phyloP scores from a whole-genome alignment of 2,329 filamentous ascomycete species.

The Hortaea sp. region DNA sequence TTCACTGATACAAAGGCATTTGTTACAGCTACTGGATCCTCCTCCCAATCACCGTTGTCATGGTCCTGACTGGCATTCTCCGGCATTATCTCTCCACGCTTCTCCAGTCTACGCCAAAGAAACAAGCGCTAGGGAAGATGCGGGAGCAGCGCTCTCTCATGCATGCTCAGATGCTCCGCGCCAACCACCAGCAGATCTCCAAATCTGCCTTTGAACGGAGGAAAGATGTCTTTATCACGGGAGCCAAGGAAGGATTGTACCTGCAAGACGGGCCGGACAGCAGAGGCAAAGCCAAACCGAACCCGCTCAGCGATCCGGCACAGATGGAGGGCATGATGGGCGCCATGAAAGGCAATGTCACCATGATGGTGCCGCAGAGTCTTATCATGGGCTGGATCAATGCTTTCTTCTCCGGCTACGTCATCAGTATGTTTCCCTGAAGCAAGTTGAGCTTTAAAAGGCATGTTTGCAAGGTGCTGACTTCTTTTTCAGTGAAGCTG shows the following conservation, averaged over 20 bases:
- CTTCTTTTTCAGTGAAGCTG: conserved; percentile 61
- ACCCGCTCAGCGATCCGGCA: conserved; percentile 89
- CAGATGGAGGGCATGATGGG: conserved; percentile 99
- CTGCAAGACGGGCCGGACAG: conserved; percentile 72
- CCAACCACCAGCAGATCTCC: conserved; percentile 71
- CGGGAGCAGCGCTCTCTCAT: conserved; percentile 77
- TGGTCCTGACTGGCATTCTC: conserved; percentile 91
- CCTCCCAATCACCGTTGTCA: conserved; percentile 92
- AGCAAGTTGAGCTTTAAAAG: neutral
- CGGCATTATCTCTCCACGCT: conserved; percentile 95
- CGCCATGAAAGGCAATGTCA: conserved; percentile 99
- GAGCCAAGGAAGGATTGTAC: conserved; percentile 77
- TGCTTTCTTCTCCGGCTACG: conserved; percentile 95
- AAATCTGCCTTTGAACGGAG: conserved; percentile 66
- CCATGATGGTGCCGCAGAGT: conserved; percentile 98
- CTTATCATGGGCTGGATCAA: conserved; percentile 99
- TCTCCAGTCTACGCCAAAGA: conserved; percentile 76
- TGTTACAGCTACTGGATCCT: conserved; percentile 88
- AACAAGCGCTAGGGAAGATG: conserved; percentile 61
- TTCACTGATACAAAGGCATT: neutral
- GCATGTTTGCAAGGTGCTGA: neutral
- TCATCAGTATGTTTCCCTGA: conserved; percentile 63
- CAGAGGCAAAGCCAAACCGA: conserved; percentile 77
- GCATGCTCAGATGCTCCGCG: conserved; percentile 74
- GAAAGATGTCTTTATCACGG: conserved; percentile 68